A percentile compares a stretch with the other conserved stretches of the same genome.
phyloP scores from a whole-genome alignment of 108 stramenopile genomes.

The Cyclotella atomus region DNA sequence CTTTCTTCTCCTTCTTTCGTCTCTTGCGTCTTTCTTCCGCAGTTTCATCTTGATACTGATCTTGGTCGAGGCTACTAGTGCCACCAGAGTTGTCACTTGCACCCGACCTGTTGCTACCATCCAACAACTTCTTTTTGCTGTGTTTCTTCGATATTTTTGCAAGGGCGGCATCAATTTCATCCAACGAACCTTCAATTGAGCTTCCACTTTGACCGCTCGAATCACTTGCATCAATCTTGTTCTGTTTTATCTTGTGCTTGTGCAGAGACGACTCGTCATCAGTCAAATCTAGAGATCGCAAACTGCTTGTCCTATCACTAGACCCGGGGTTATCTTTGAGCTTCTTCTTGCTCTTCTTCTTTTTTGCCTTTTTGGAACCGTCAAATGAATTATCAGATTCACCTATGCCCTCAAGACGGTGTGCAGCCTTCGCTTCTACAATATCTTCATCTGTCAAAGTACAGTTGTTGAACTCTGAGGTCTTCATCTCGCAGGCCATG shows the following conservation, averaged over 20 bases:
- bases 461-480: neutral
- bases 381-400: neutral
- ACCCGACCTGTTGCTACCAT: neutral
- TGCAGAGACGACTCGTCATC: neutral
- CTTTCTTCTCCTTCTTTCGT: neutral
- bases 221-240: constrained; percentile 1
- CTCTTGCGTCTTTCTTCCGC: neutral
- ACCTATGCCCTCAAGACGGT: neutral
- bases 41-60: neutral
- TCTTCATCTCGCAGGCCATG: neutral
- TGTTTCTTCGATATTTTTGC: too few species aligned
- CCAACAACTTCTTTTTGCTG: too few species aligned
- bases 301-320: neutral
- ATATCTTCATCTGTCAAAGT: neutral
- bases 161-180: too few species aligned
- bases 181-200: neutral
- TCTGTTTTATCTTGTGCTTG: neutral
- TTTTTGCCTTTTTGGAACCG: neutral
- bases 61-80: neutral
- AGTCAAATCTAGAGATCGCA: neutral
- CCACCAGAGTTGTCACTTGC: neutral
- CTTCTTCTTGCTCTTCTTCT: constrained; percentile 7
- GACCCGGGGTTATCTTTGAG: neutral
- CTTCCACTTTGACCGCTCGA: neutral
- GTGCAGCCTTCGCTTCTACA: neutral